These are phyloP conservation scores for Tilletia caries DNA, from an alignment of 1,284 basidiomycete genomes.

Conservation along the genomic window DNA sequence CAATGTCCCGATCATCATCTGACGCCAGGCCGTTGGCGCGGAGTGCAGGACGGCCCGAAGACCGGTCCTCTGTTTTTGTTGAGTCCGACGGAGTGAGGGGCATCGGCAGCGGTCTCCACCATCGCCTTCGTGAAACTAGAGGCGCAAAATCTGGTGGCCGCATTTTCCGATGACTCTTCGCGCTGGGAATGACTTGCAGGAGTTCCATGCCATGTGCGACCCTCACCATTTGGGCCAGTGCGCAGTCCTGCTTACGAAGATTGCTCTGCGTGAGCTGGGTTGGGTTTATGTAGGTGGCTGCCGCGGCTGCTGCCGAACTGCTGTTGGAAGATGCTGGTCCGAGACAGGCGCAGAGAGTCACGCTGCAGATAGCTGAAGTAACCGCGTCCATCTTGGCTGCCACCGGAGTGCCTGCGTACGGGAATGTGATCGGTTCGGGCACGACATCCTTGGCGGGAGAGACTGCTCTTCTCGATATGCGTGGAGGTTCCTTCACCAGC, in stretches of 20 bases:
- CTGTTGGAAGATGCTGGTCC: conserved; percentile 40
- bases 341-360: conserved; percentile 47
- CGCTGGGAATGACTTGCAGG: conserved; percentile 41
- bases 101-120: conserved; percentile 33
- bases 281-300: conserved; percentile 25
- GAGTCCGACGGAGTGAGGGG: conserved; percentile 32
- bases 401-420: conserved; percentile 45
- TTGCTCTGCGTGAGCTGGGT: conserved; percentile 19
- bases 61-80: conserved; percentile 20
- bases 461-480: conserved; percentile 58
- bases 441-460: conserved; percentile 53
- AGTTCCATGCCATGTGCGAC: conserved; percentile 49
- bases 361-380: conserved; percentile 38
- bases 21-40: neutral
- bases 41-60: neutral
- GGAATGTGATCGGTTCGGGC: conserved; percentile 41
- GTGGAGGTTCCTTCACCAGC: conserved; percentile 60
- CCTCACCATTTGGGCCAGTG: conserved; percentile 52
- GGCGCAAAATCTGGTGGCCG: conserved; percentile 44
- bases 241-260: conserved; percentile 47
- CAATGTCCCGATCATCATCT: neutral
- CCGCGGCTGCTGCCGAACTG: conserved; percentile 39
- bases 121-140: conserved; percentile 39
- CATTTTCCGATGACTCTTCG: conserved; percentile 30
- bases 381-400: conserved; percentile 45